Evolutionary conservation across 2,329 filamentous ascomycete genomes (phyloP).

Genomic region (Pseudogymnoascus sp.): DNA sequence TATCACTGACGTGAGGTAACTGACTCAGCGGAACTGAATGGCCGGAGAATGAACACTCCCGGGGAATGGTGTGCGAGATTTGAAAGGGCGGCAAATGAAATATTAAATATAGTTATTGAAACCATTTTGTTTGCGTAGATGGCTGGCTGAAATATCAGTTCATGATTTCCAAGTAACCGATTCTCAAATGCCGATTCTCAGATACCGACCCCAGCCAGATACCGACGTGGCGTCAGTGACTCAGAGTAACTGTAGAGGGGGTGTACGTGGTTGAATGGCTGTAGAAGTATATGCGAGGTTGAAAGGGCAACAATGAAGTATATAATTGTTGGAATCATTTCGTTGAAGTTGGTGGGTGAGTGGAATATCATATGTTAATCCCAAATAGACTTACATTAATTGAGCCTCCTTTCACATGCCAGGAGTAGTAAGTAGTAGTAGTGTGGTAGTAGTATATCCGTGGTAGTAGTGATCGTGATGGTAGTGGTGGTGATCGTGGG

Average conservation of each 20-base stretch:
- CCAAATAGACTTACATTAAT: not conserved
- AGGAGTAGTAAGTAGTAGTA: not conserved
- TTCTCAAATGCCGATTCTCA: not conserved
- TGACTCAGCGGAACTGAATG: not conserved
- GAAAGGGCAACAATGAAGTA: not conserved
- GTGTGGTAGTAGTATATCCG: not conserved
- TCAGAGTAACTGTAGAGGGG: not conserved
- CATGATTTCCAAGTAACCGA: no score
- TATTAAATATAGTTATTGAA: not conserved
- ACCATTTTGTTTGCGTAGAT: not conserved
- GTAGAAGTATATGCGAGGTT: not conserved
- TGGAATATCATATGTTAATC: not conserved
- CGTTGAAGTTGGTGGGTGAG: not conserved
- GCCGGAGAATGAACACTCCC: no score
- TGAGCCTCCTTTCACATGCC: slow-evolving; percentile 6
- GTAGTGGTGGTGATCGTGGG: not conserved
- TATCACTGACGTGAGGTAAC: not conserved
- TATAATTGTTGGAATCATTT: not conserved
- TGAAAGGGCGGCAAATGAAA: not conserved
- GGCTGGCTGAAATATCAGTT: not conserved
- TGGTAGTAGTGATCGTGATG: no score
- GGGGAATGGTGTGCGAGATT: not conserved
- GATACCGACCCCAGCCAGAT: no score
- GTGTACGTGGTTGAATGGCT: not conserved
- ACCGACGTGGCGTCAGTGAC: not conserved